A percentile compares a stretch with the other conserved stretches of the same genome.
phyloP scores from a whole-genome alignment of 2,329 filamentous ascomycete genomes.

The Venturiaceae sp. region DNA sequence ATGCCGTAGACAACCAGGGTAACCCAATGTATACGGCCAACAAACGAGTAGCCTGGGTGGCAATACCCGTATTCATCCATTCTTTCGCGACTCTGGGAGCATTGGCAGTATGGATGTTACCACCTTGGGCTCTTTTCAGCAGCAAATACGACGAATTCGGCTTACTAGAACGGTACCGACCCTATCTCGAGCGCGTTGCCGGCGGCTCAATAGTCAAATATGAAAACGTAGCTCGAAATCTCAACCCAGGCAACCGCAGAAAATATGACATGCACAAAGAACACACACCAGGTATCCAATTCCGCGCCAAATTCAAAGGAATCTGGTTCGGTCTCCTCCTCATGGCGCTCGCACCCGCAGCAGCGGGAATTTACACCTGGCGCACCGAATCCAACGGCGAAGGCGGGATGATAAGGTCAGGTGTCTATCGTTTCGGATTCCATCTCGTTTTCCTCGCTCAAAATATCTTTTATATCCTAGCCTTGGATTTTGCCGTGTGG shows the following conservation, averaged over 20 bases:
- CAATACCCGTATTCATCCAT: neutral
- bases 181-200: neutral
- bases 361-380: neutral
- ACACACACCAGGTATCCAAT: neutral
- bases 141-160: neutral
- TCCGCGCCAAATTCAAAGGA: neutral
- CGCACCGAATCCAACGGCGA: neutral
- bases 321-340: constrained; percentile 1
- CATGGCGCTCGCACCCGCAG: neutral
- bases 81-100: neutral
- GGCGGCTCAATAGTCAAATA: constrained; percentile 1
- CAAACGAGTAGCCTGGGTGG: neutral
- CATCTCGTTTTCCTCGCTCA: constrained; percentile 1
- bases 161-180: neutral
- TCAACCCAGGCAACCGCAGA: neutral
- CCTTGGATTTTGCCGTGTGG: neutral
- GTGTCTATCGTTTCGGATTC: constrained; percentile 2
- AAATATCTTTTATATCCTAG: constrained; percentile 4
- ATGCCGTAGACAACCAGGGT: neutral
- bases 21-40: neutral
- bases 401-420: constrained; percentile 1
- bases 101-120: neutral
- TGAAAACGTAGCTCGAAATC: neutral
- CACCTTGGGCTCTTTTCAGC: constrained; percentile 1
- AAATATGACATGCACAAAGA: constrained; percentile 2